phyloP scores from a whole-genome alignment of 2,329 filamentous ascomycete genomes.

The Curvularia eragrostidis region DNA sequence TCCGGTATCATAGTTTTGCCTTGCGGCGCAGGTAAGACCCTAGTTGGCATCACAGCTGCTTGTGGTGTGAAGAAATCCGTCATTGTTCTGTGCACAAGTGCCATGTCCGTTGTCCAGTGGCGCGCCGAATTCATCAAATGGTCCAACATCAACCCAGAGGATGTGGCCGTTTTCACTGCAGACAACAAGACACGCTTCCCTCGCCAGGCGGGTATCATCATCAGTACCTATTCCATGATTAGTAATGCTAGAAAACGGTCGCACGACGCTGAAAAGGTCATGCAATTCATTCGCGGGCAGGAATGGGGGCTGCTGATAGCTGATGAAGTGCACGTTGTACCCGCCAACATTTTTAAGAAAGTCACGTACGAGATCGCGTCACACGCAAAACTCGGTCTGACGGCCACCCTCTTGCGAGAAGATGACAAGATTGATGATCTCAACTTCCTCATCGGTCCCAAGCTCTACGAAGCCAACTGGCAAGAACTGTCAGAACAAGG shows the following conservation, averaged over 20 bases:
- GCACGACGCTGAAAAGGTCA: conserved; percentile 95
- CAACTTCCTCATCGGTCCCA: conserved; percentile 96
- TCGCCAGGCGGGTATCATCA: conserved; percentile 91
- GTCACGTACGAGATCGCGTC: conserved; percentile 93
- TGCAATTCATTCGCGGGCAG: conserved; percentile 85
- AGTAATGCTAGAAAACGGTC: conserved; percentile 86
- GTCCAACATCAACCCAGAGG: conserved; percentile 96
- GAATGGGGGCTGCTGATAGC: conserved; percentile 98
- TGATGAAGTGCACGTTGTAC: conserved; percentile 97
- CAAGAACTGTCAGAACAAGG: conserved; percentile 97
- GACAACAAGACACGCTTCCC: conserved; percentile 88
- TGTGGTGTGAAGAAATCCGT: conserved; percentile 98
- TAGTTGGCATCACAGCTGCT: conserved; percentile 97
- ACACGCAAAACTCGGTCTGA: conserved; percentile 93
- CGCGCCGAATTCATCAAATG: conserved; percentile 95
- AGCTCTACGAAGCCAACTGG: conserved; percentile 98
- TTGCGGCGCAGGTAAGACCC: conserved; percentile 94
- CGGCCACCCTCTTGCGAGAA: conserved; percentile 90
- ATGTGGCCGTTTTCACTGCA: conserved; percentile 93
- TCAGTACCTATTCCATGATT: conserved; percentile 99
- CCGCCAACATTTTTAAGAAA: conserved; percentile 93
- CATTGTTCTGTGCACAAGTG: conserved; percentile 93
- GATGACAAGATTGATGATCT: conserved; percentile 98
- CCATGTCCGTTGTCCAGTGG: conserved; percentile 98
- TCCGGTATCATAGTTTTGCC: conserved; percentile 97